Base-by-base conservation (phyloP, 352 stramenopile species). In the Phytophthora melonis region DNA sequence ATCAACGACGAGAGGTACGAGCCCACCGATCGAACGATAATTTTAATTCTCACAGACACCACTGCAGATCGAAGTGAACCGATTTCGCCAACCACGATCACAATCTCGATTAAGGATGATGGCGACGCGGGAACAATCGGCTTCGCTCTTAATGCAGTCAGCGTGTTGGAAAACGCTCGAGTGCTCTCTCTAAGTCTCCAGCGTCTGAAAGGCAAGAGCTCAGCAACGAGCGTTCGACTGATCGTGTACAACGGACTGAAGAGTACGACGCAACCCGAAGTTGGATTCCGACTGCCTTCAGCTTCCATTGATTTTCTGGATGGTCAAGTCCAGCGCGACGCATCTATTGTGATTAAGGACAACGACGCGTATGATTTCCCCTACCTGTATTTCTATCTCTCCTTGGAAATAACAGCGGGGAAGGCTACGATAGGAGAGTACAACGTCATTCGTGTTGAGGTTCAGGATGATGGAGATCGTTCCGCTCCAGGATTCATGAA, bases 81-180 rank as follows among this genome's bases (percentile, higher is more conserved):
- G 1, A 70, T 89, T 5, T 23, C 39, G 2, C 56, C 71, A 3
- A 66, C 50, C 18, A 68, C n/a, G 1, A 59, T 64, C 5, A 71
- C 62, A 16, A 71, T 90, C 10, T 77, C 66, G 3, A 87, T 93
- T 52, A 8, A 57, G 1, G 86, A 93, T 54, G 86, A 91, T 21
- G 86, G 82, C 0, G 86, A 93, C 53, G 83, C 81, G 23, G 86
- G 86, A 3, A 69, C 32, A 52, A 81, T 93, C 36, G 77, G 77
- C 4, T 93, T 93, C 72, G 66, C 27, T 4, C 43, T 50, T 5
- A 41, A 34, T 1, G 55, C 71, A 1, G 21, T 82, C 1, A 63
- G 18, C 0, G 72, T 86, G 1, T 21, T 54, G 9, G 86, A 93
- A 58, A 77, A 71, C 18, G 65, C 53, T 1, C 56, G 58, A 1